Conservation (phyloP, 2,329 filamentous ascomycete genomes). For the Tympanopsis confertula region DNA sequence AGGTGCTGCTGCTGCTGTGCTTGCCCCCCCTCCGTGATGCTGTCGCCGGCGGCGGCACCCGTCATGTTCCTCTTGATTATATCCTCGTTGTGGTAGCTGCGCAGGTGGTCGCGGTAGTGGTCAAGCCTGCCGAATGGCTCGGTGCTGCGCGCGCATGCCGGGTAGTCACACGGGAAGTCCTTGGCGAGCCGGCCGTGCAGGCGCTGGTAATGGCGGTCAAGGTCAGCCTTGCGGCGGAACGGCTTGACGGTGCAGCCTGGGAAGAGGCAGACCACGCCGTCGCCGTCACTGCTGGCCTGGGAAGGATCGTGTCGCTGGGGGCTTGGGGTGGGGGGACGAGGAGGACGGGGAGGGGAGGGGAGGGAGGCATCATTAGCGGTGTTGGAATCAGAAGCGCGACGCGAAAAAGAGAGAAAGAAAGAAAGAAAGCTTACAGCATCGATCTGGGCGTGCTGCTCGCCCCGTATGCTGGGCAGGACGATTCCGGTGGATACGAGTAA, state of each 20-base stretch:
- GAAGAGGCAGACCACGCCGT: not conserved
- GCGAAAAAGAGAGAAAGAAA: no score
- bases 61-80: constrained; percentile 3
- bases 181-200: constrained; percentile 13
- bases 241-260: not conserved
- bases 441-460: no score
- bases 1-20: no score
- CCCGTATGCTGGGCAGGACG: no score
- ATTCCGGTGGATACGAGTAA: no score
- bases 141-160: constrained; percentile 12
- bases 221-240: constrained; percentile 19
- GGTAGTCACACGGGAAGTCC: constrained; percentile 14
- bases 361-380: no score
- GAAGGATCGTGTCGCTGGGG: not conserved
- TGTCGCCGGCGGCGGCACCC: not conserved
- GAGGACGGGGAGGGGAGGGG: no score
- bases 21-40: not conserved
- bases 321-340: constrained; percentile 47
- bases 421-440: no score
- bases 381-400: no score
- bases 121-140: constrained; percentile 31
- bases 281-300: not conserved
- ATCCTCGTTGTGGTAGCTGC: constrained; percentile 32
- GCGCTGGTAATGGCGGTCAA: constrained; percentile 20
- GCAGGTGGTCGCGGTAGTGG: constrained; percentile 32